Base-by-base conservation (phyloP, 441 rosid species). In the Gossypium trilobum region DNA sequence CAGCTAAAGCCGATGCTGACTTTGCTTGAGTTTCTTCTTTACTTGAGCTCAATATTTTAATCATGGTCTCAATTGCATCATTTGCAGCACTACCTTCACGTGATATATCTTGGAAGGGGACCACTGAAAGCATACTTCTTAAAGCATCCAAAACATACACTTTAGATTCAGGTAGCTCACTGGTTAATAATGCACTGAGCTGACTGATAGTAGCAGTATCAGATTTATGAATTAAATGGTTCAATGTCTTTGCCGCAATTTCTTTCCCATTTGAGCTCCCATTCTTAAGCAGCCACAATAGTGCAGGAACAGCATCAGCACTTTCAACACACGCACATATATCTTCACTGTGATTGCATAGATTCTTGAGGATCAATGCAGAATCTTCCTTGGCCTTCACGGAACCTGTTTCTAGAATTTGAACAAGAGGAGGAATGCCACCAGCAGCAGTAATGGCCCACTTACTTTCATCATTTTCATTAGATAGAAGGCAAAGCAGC, bases 371-470 rank as follows among this genome's bases (percentile, higher is more conserved):
- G 83, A 93, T 96, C 54, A 89, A 83, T 64, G 99, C 99, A 42
- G 99, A 91, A 81, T 96, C 97, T 85, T 96, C 99, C 88, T 91
- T 93, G 71, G 98, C 98, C 86, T 90, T 96, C 65, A 87, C 95
- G 63, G 98, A 96, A 11, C 99, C 99, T 46, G 92, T 90, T 88
- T 96, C 99, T 63, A 96, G 83, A 83, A 96, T 93, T 78, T 90
- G 99, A 78, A 96, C 99, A 63, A 96, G 96, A 9, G 99, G 99
- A 81, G 99, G 99, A 81, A 96, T 96, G 67, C 99, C 99, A 87
- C 98, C 99, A 78, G 99, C 99, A 75, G 99, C 99, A 63, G 99
- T 96, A 81, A 96, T 93, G 56, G 99, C 99, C 99, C 99, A 96
- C 84, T 96, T 96, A 80, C 99, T 96, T 78, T 96, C 99, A 80